Evolutionary conservation across 352 stramenopile genomes (phyloP), one percentile per base, ranked within the genome.

Genomic region (Pythium brachiatum): DNA sequence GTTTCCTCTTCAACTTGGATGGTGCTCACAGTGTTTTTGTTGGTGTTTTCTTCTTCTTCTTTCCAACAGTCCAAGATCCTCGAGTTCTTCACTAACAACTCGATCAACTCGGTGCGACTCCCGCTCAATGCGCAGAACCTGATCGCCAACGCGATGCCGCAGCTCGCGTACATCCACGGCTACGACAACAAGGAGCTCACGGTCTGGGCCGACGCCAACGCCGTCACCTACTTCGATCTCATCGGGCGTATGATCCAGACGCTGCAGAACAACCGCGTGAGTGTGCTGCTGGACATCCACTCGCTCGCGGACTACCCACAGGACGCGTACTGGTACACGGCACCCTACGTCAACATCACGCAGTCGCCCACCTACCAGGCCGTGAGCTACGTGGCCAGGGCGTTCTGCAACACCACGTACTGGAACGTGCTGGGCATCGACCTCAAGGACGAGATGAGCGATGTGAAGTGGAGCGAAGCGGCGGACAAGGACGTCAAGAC

Each of bases 381-480:
- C 0, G 76, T 73, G 51, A 73, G 70, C 12, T 76, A 73, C 38
- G 51, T 88, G 9, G 68, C 82, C 27, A 72, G 75, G 26, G 69
- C 64, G 1, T 70, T 91, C 27, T 88, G 82, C 53, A 75, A 69
- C 8, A 48, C 70, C n/a, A 72, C 61, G 3, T 86, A 86, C 57
- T 91, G 77, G 74, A 91, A 91, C 65, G 53, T 89, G 23, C 57
- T 91, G 20, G 81, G 79, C n/a, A 54, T 91, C 7, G 79, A 88
- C 54, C 66, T 91, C 52, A 91, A 89, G 73, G 77, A 79, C 53
- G 75, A 73, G 21, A 67, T 75, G 43, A 65, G 38, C 27, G 79
- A 86, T 53, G 52, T 85, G 7, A 21, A 47, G 58, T 71, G 64
- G 69, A 70, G 78, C 53, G 76, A 77, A 48, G 29, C 58, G 2